Evolutionary conservation across 176 grass and related monocot genomes (phyloP).

Genomic region (Avena atlantica): DNA sequence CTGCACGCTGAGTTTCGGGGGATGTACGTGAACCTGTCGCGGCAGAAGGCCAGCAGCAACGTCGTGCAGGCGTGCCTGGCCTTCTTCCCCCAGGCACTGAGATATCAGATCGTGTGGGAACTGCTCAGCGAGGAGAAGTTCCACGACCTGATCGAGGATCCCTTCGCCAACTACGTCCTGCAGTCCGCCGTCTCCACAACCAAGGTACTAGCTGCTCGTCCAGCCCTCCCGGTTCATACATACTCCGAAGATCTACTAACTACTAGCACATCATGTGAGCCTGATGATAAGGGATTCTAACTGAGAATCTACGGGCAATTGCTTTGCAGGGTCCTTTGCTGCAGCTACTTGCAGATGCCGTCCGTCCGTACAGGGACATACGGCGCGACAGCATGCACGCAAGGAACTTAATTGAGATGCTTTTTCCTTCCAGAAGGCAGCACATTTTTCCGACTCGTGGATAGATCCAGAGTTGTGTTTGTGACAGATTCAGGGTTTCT

Average conservation of each 20-base stretch:
- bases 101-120: slow-evolving; percentile 8
- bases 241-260: too few relatives aligned
- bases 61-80: slow-evolving; percentile 36
- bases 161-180: slow-evolving; percentile 39
- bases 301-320: not conserved
- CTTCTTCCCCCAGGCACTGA: not conserved
- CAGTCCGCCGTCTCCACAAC: not conserved
- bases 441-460: not conserved
- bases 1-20: not conserved
- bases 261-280: not conserved
- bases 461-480: not conserved
- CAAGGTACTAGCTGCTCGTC: not conserved
- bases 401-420: not conserved
- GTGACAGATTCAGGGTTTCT: not conserved
- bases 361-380: not conserved
- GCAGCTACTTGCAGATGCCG: not conserved
- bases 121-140: not conserved
- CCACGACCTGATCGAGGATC: slow-evolving; percentile 28
- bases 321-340: slow-evolving; percentile 30
- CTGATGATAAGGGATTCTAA: not conserved
- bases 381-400: not conserved
- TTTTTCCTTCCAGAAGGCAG: not conserved
- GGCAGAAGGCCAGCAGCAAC: slow-evolving; percentile 44
- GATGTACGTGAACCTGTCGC: slow-evolving; percentile 28
- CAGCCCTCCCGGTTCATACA: not conserved